These are phyloP conservation scores for Phtheirospermum japonicum DNA, from an alignment of 257 asterid genomes.

Conservation along the genomic window DNA sequence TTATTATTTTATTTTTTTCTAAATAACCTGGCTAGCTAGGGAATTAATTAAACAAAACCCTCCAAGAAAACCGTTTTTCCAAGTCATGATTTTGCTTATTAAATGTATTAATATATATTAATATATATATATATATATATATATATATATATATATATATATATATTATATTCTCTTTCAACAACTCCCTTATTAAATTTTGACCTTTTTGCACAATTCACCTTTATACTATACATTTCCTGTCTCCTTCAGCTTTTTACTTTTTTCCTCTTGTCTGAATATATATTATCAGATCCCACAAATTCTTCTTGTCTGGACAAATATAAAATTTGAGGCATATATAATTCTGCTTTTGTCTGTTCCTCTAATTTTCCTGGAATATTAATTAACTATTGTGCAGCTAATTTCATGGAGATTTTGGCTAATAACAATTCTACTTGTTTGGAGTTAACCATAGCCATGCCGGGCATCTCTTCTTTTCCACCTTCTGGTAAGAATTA, in stretches of 20 bases:
- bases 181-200: constrained; percentile 37
- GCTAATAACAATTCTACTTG: constrained; percentile 33
- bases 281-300: constrained; percentile 24
- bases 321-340: background rate
- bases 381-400: background rate
- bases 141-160: no score
- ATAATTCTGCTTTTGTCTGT: background rate
- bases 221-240: constrained; percentile 31
- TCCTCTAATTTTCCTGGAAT: background rate
- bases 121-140: no score
- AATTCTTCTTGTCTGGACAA: constrained; percentile 29
- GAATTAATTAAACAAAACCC: no score
- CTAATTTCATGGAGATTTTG: constrained; percentile 43
- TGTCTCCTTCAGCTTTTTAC: constrained; percentile 32
- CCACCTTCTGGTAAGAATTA: constrained; percentile 43
- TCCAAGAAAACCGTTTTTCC: no score
- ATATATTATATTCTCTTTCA: constrained; percentile 20
- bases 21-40: no score
- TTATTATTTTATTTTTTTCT: no score
- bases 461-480: constrained; percentile 56
- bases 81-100: background rate
- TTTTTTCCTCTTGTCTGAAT: constrained; percentile 29
- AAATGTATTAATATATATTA: background rate
- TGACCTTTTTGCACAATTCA: constrained; percentile 39
- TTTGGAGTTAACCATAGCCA: constrained; percentile 64